phyloP scores from a whole-genome alignment of 441 rosid genomes.

The Populus tomentosa region DNA sequence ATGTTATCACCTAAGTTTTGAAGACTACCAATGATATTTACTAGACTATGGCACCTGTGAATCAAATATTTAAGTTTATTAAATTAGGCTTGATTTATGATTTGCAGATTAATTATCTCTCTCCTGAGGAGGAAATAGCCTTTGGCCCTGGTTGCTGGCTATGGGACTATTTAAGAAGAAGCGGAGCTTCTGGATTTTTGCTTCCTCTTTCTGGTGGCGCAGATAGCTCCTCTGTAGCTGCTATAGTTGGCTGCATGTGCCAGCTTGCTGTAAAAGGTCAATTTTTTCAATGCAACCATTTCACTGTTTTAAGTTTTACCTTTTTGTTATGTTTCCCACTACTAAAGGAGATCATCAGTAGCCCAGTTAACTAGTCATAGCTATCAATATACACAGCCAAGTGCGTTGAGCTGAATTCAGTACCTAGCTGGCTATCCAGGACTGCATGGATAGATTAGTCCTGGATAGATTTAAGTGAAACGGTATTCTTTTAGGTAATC shows the following conservation, averaged over 20 bases:
- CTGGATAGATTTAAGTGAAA: neutral
- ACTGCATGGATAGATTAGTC: neutral
- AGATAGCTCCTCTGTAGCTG: conserved; percentile 97
- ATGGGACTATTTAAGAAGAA: conserved; percentile 96
- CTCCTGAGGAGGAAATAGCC: conserved; percentile 96
- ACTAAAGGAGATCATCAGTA: neutral
- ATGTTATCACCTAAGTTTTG: neutral
- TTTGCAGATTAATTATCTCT: conserved; percentile 72
- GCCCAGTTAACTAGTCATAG: neutral
- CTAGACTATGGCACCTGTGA: neutral
- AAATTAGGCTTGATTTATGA: conserved; percentile 4
- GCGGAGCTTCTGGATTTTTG: conserved; percentile 96
- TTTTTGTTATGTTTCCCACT: neutral
- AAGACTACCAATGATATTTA: neutral
- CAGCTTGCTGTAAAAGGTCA: conserved; percentile 92
- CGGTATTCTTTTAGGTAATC: neutral
- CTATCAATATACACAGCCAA: neutral
- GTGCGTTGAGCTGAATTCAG: neutral
- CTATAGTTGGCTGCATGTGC: conserved; percentile 99
- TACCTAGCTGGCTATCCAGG: neutral
- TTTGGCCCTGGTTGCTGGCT: conserved; percentile 98
- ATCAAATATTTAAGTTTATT: neutral
- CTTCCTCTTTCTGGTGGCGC: conserved; percentile 99
- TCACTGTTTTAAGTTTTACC: neutral
- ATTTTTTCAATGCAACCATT: neutral